Evolutionary conservation across 768 basidiomycete species (phyloP), one percentile per base, ranked within the genome.

Genomic region (Rhodotorula paludigena): DNA sequence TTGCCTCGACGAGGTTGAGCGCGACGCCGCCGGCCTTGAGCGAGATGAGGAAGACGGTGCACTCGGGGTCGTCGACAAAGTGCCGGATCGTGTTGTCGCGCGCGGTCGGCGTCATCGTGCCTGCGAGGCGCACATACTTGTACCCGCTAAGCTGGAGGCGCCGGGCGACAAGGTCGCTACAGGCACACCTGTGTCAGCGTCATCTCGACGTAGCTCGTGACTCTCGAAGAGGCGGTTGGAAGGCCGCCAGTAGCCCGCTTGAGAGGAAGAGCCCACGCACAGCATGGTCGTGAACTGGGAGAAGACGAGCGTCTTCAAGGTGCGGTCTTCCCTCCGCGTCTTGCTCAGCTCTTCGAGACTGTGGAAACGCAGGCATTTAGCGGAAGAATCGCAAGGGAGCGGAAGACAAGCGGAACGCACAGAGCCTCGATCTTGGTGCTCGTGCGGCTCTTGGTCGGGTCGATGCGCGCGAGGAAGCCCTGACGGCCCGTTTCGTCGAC

Each of bases 341-440:
- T 90, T 91, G 75, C 84, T 86, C 60, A 99, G 79, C 79, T 99
- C 96, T 78, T 99, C 96, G 7, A 98, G 82, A 0, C 64, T 65
- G 38, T 36, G 56, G 3, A 15, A 5, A 14, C 30, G 58, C 57
- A 42, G 41, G 11, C n/a, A 5, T 11, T 2, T 11, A 15, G 21
- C 8, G 8, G 10, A 15, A 1, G 5, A 20, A 28, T 28, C 4
- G 23, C 23, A 7, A 36, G 30, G 10, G n/a, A 38, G 28, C 8
- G n/a, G 18, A n/a, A n/a, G n/a, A n/a, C 23, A 7, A 28, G 1
- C 12, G 20, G 25, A 14, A 54, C 64, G 25, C 35, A 65, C 9
- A 99, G 82, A 4, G 94, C 93, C 77, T 99, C 96, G 49, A 98
- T 90, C 82, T 98, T 99, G 9, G 92, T 87, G n/a, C 90, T 93